Conservation (phyloP, 1,139 yeast genomes). For the Sugiyamaella japonica region DNA sequence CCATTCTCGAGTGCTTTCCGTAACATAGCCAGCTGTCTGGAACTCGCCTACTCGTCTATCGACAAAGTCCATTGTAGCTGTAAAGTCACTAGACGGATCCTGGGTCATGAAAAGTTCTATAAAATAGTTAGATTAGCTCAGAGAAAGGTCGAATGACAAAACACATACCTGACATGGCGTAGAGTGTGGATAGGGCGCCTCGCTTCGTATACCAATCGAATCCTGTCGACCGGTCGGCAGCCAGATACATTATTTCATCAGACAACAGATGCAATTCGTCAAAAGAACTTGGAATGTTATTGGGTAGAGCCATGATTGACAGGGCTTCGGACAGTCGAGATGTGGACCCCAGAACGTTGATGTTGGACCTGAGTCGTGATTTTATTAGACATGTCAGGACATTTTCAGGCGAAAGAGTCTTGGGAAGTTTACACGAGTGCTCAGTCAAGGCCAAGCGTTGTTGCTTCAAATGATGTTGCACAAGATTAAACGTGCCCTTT, state of each 20-base stretch:
- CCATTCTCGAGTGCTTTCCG: conserved; percentile 73
- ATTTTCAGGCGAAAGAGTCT: neutral
- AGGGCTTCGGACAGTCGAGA: conserved; percentile 47
- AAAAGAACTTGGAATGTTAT: conserved; percentile 51
- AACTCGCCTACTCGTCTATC: conserved; percentile 58
- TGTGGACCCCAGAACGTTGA: conserved; percentile 44
- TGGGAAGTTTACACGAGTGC: conserved; percentile 6
- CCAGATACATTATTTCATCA: conserved; percentile 78
- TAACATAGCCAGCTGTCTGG: conserved; percentile 56
- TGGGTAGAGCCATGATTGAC: conserved; percentile 56
- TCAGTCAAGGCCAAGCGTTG: conserved; percentile 36
- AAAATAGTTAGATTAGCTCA: conserved; percentile 29
- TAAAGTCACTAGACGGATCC: conserved; percentile 60
- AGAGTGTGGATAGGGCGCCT: conserved; percentile 64
- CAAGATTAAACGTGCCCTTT: conserved; percentile 59
- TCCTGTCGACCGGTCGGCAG: conserved; percentile 82
- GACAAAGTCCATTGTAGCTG: conserved; percentile 64
- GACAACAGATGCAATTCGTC: conserved; percentile 71
- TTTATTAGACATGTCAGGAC: conserved; percentile 45
- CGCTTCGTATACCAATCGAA: conserved; percentile 94
- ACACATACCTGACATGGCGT: conserved; percentile 49
- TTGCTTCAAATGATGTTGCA: conserved; percentile 62
- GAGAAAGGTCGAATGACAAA: neutral
- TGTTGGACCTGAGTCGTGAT: conserved; percentile 63
- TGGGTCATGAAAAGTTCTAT: conserved; percentile 77